A percentile compares a stretch with the other conserved stretches of the same genome.
phyloP scores from a whole-genome alignment of 2,329 filamentous ascomycete genomes.

The Aspergillus pseudotamarii region DNA sequence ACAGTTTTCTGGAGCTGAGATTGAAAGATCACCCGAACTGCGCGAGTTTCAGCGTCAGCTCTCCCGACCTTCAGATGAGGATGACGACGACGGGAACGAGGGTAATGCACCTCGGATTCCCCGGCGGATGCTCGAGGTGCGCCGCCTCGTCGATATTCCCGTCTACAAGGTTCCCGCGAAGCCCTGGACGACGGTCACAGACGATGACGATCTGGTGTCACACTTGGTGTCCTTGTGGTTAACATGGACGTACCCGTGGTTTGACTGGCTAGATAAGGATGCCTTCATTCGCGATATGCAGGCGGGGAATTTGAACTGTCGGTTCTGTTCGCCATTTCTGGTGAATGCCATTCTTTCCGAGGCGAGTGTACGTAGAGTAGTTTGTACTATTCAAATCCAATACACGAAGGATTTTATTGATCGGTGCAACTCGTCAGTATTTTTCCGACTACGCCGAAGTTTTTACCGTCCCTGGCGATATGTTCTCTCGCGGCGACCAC shows the following conservation, averaged over 20 bases:
- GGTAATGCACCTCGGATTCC: neutral
- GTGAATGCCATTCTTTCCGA: conserved; percentile 39
- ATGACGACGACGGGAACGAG: conserved; percentile 1
- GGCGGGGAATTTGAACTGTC: conserved; percentile 25
- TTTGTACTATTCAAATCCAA: neutral
- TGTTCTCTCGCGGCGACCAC: conserved; percentile 28
- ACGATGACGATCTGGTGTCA: conserved; percentile 35
- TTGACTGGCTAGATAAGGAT: conserved; percentile 34
- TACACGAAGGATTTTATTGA: neutral
- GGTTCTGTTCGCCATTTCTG: conserved; percentile 37
- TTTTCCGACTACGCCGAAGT: conserved; percentile 32
- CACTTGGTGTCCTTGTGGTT: conserved; percentile 38
- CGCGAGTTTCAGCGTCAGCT: conserved; percentile 19
- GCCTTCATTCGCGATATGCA: conserved; percentile 35
- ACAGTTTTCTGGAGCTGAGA: conserved; percentile 18
- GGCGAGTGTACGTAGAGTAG: conserved; percentile 32
- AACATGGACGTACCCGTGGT: conserved; percentile 35
- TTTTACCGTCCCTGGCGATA: conserved; percentile 26
- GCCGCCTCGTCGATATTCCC: conserved; percentile 30
- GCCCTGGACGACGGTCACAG: conserved; percentile 38
- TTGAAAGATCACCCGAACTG: conserved; percentile 19
- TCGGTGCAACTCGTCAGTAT: conserved; percentile 15
- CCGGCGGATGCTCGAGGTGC: conserved; percentile 26
- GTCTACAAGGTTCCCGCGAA: conserved; percentile 30
- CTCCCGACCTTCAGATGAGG: conserved; percentile 12